These are phyloP conservation scores for Murraya paniculata DNA, from an alignment of 345 rosid genomes.

Conservation along the genomic window DNA sequence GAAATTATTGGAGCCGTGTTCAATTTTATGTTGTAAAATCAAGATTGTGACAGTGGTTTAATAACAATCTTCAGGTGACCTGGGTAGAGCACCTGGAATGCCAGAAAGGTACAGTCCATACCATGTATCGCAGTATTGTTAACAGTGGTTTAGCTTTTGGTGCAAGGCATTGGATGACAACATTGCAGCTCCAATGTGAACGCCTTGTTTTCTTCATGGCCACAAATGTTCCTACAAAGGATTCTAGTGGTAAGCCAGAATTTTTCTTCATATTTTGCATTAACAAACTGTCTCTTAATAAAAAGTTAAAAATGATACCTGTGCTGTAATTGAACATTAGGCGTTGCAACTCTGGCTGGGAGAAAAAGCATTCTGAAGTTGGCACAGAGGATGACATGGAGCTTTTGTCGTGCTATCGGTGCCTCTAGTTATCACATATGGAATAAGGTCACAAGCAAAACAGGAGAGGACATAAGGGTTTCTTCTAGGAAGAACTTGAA, in stretches of 20 bases:
- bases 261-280: background rate
- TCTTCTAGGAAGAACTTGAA: constrained; percentile 90
- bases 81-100: constrained; percentile 97
- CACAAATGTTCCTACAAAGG: constrained; percentile 96
- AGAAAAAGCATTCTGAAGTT: constrained; percentile 89
- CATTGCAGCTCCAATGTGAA: constrained; percentile 87
- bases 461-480: constrained; percentile 88
- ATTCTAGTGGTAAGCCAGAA: constrained; percentile 62
- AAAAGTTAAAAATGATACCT: background rate
- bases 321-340: constrained; percentile 23
- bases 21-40: background rate
- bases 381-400: constrained; percentile 88
- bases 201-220: constrained; percentile 98
- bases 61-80: constrained; percentile 51
- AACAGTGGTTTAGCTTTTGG: constrained; percentile 91
- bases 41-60: background rate
- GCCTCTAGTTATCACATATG: constrained; percentile 96
- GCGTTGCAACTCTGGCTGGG: constrained; percentile 89
- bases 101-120: constrained; percentile 65
- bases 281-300: background rate
- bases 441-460: constrained; percentile 80
- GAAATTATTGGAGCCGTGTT: constrained; percentile 1
- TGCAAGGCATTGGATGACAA: constrained; percentile 87
- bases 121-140: constrained; percentile 70
- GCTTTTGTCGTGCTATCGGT: constrained; percentile 76